phyloP scores from a whole-genome alignment of 192 early-diverging fungal genomes.

The Backusella luteola region DNA sequence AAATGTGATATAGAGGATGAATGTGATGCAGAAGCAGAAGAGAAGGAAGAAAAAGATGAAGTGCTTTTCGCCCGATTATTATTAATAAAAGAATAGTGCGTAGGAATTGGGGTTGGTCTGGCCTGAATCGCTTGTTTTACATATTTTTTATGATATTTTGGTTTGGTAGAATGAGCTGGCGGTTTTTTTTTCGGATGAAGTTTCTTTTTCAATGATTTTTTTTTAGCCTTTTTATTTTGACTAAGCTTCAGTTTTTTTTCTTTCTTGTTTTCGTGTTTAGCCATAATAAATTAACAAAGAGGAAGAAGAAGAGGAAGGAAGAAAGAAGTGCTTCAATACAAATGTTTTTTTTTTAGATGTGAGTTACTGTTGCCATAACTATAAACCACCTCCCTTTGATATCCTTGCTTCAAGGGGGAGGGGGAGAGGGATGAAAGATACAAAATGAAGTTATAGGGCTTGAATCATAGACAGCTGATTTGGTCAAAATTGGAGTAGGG shows the following conservation, averaged over 20 bases:
- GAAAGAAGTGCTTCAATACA: background rate
- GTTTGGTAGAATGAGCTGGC: background rate
- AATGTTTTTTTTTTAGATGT: background rate
- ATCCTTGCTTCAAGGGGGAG: background rate
- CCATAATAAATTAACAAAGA: background rate
- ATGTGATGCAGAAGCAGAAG: background rate
- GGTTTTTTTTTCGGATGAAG: constrained; percentile 3
- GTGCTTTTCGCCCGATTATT: background rate
- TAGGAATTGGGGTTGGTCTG: background rate
- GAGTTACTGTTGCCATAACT: background rate
- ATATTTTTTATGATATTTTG: constrained; percentile 6
- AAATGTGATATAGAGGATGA: background rate
- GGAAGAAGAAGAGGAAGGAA: background rate
- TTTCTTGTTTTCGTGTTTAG: background rate
- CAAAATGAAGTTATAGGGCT: background rate
- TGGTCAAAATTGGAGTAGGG: background rate
- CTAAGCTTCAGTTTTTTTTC: background rate
- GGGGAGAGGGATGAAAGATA: background rate
- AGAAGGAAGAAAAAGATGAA: background rate
- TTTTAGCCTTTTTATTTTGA: background rate
- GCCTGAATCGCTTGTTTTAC: background rate
- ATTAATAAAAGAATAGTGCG: background rate
- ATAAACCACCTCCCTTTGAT: background rate
- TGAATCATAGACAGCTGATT: background rate
- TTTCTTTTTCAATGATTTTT: background rate